Base-by-base conservation (phyloP, 352 stramenopile genomes). In the Globisporangium apiculatum region DNA sequence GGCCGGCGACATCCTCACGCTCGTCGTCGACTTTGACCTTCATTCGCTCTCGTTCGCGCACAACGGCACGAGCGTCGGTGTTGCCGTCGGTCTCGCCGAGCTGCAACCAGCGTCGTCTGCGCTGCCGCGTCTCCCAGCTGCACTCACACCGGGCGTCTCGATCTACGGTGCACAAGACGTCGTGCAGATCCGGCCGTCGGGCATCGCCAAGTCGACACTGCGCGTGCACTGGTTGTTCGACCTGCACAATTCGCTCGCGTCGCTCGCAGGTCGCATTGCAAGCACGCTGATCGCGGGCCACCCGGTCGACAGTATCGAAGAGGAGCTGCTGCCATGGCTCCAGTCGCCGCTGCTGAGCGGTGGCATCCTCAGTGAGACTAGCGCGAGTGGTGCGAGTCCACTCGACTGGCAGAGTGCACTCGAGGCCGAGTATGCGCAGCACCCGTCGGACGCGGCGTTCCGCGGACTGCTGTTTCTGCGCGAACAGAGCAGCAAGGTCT, bases 141-240 rank as follows among this genome's bases (percentile, higher is more conserved):
- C 85, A 12, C 40, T 81, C 36, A 68, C 69, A 31, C 62, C 76
- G 18, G 86, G 79, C 40, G 76, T 89, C 9, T 94, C 83, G 6
- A 60, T 95, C 6, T 89, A 85, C 48, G 77, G 80, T 3, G 66
- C 71, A 1, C 71, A 91, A 57, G 83, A 94, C 58, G 64, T 89
- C n/a, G 71, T 87, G 15, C 74, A 94, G 53, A 71, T 91, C 38
- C 67, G 77, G 46, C 79, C 86, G 7, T 83, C 79, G 11, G 86
- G 86, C 10, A 71, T 94, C 10, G 77, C 75, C 9, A 84, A 79
- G 55, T 91, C 83, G n/a, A 95, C 82, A 0, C 64, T 93, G 37
- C 75, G 73, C 24, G 64, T 95, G 11, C 86, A 93, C 43, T 95
- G 86, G 86, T 57, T 95, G 15, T 83, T 91, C 24, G 86, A 95